Conservation (phyloP, 2,329 filamentous ascomycete genomes). For the Rutstroemia sp. region DNA sequence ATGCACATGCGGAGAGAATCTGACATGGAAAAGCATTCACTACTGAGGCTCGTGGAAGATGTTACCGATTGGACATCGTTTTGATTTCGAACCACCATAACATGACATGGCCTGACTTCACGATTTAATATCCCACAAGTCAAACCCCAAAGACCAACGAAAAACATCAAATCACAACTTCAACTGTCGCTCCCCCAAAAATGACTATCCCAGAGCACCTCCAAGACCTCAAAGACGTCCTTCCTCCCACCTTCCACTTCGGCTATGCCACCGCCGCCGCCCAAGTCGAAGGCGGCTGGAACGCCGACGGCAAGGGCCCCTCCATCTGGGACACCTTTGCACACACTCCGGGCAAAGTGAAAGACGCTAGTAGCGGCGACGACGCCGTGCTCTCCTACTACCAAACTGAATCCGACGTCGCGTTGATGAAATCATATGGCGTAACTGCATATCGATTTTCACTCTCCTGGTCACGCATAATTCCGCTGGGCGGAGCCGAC, state of each 20-base stretch:
- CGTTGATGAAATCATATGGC: slow-evolving; percentile 64
- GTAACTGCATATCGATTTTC: slow-evolving; percentile 75
- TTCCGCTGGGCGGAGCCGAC: slow-evolving; percentile 71
- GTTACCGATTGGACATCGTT: no score
- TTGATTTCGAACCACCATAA: no score
- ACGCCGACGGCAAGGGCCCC: slow-evolving; percentile 67
- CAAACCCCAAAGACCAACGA: background rate
- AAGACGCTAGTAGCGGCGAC: slow-evolving; percentile 64
- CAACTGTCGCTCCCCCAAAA: background rate
- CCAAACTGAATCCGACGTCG: slow-evolving; percentile 66
- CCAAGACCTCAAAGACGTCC: slow-evolving; percentile 38
- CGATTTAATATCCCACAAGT: background rate
- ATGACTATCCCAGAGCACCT: slow-evolving; percentile 4
- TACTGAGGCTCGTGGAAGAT: no score
- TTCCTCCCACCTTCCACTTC: slow-evolving; percentile 65
- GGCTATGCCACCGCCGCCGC: slow-evolving; percentile 76
- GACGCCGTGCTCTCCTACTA: slow-evolving; percentile 82
- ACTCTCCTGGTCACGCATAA: slow-evolving; percentile 74
- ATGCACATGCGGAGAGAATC: no score
- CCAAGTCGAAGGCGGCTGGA: slow-evolving; percentile 70
- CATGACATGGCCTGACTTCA: no score
- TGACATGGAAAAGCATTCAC: no score
- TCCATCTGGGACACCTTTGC: slow-evolving; percentile 87
- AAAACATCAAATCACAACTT: background rate
- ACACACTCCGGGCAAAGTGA: slow-evolving; percentile 70